Evolutionary conservation across 2,329 filamentous ascomycete species (phyloP).

Genomic region (Fonsecaea nubica): DNA sequence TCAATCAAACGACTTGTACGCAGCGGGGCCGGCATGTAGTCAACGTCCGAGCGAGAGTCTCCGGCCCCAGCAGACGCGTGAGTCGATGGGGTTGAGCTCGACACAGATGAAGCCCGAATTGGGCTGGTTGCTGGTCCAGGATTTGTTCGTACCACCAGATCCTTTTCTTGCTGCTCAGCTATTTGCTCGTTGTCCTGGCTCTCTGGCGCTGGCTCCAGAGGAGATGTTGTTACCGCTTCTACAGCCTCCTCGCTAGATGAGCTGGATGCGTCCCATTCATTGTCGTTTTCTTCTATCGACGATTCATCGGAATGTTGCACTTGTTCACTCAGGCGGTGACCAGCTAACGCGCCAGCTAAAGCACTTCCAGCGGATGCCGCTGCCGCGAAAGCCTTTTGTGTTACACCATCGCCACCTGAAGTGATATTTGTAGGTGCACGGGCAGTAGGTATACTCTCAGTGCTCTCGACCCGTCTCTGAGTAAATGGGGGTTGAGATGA

Average conservation of each 20-base stretch:
- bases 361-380: slow-evolving; percentile 57
- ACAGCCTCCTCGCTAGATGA: slow-evolving; percentile 51
- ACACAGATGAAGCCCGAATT: slow-evolving; percentile 4
- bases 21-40: slow-evolving; percentile 40
- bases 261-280: slow-evolving; percentile 41
- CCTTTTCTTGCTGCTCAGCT: background rate
- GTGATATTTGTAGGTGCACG: slow-evolving; percentile 24
- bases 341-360: slow-evolving; percentile 54
- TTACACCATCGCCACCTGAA: slow-evolving; percentile 22
- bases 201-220: background rate
- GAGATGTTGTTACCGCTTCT: slow-evolving; percentile 50
- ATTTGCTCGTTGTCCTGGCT: slow-evolving; percentile 1
- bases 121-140: background rate
- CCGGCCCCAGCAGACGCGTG: slow-evolving; percentile 14
- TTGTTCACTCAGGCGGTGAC: slow-evolving; percentile 44
- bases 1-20: slow-evolving; percentile 32
- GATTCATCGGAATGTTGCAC: slow-evolving; percentile 30
- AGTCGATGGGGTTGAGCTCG: slow-evolving; percentile 14
- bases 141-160: background rate
- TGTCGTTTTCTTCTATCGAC: slow-evolving; percentile 41
- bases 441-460: slow-evolving; percentile 38
- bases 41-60: slow-evolving; percentile 30
- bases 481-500: slow-evolving; percentile 16
- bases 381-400: slow-evolving; percentile 47
- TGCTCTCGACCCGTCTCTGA: slow-evolving; percentile 28